Percentiles rank a stretch among this genome's conserved stretches.
These are phyloP conservation scores for Exophiala calicioides DNA, from an alignment of 2,329 filamentous ascomycete species.

Conservation along the genomic window DNA sequence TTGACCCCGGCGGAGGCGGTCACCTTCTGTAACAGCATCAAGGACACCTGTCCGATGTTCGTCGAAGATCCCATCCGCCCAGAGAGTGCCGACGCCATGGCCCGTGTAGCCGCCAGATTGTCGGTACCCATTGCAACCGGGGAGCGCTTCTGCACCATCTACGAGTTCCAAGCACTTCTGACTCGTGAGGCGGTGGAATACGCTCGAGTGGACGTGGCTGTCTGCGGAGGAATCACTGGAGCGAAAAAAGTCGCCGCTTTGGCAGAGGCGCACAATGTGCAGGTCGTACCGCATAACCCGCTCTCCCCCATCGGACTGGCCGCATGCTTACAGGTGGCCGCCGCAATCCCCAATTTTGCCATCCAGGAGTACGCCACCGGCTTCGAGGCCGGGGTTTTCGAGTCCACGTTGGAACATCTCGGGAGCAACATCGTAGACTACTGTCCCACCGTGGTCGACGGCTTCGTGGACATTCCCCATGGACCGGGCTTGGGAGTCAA, in stretches of 20 bases:
- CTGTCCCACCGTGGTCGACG: slow-evolving; percentile 52
- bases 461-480: slow-evolving; percentile 61
- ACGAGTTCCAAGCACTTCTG: slow-evolving; percentile 69
- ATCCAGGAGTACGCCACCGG: slow-evolving; percentile 71
- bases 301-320: slow-evolving; percentile 69
- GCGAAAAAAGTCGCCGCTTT: slow-evolving; percentile 65
- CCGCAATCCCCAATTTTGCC: slow-evolving; percentile 60
- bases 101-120: slow-evolving; percentile 56
- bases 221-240: slow-evolving; percentile 69
- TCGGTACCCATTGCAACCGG: slow-evolving; percentile 67
- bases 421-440: slow-evolving; percentile 61
- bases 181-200: slow-evolving; percentile 66
- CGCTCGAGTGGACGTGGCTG: slow-evolving; percentile 67
- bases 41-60: slow-evolving; percentile 56
- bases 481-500: slow-evolving; percentile 68
- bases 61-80: slow-evolving; percentile 70
- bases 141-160: slow-evolving; percentile 67
- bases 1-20: slow-evolving; percentile 18
- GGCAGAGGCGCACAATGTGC: slow-evolving; percentile 69
- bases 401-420: slow-evolving; percentile 44
- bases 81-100: slow-evolving; percentile 65
- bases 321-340: slow-evolving; percentile 66
- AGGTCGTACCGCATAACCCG: slow-evolving; percentile 69
- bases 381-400: slow-evolving; percentile 56
- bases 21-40: slow-evolving; percentile 58